Percentiles rank a stretch among this genome's conserved stretches.
Conservation (phyloP, 495 filamentous ascomycete genomes). For the Ramalina peruviana region DNA sequence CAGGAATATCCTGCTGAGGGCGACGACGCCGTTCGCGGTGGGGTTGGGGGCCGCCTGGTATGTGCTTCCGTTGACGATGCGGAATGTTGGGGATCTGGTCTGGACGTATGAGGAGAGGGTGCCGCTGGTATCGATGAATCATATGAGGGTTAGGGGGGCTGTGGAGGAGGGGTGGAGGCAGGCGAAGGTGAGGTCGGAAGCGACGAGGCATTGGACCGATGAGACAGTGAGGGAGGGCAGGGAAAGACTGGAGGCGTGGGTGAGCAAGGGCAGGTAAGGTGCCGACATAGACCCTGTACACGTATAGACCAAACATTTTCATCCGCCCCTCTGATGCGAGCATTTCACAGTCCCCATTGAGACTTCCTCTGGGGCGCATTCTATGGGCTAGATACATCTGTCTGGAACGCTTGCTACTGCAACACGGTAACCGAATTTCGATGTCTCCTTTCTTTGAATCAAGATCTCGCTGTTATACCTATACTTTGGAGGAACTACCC, state of each 20-base stretch:
- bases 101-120: constrained; percentile 85
- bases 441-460: too few species aligned
- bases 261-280: constrained; percentile 67
- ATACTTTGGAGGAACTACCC: too few species aligned
- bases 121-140: constrained; percentile 65
- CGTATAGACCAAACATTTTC: too few species aligned
- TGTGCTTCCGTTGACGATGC: constrained; percentile 64
- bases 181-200: constrained; percentile 53
- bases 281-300: too few species aligned
- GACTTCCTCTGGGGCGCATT: too few species aligned
- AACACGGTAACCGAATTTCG: too few species aligned
- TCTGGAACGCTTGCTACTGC: too few species aligned
- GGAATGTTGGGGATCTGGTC: constrained; percentile 66
- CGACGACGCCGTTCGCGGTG: constrained; percentile 52
- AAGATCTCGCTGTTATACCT: too few species aligned
- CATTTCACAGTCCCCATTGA: too few species aligned
- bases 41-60: constrained; percentile 61
- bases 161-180: constrained; percentile 55
- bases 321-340: too few species aligned
- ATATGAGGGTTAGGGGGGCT: constrained; percentile 49
- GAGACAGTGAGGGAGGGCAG: constrained; percentile 59
- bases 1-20: constrained; percentile 65
- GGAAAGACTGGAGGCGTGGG: constrained; percentile 70
- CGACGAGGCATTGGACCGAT: constrained; percentile 58
- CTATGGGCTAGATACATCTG: too few species aligned